Evolutionary conservation across 225 moss, liverwort and hornwort genomes (phyloP), one percentile per base, ranked within the genome.

Genomic region (Asterella californica): DNA sequence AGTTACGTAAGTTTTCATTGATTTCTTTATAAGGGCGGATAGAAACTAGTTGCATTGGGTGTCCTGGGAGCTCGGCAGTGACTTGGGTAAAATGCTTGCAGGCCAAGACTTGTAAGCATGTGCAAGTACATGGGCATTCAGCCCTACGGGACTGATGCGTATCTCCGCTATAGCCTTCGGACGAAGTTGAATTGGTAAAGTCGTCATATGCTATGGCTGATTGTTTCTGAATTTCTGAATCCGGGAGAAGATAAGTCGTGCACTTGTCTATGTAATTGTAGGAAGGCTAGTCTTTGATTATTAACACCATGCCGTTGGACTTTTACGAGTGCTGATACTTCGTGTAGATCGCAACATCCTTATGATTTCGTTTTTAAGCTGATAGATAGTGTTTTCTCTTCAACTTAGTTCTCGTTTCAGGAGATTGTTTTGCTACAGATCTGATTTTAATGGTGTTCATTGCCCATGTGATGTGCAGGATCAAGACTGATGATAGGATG

Each of bases 91-190:
- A 14, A 77, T 74, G 49, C 73, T 63, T 83, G 87, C 90, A 96
- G 99, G 78, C 91, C 99, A 76, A 90, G 99, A 82, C 90, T 99
- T 38, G 90, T 99, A 78, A 99, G 99, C 79, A 99, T 99, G 95
- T 99, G 99, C 91, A 99, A 99, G 88, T 91, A 93, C 49, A 99
- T 99, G 99, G 93, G 91, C 48, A 99, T 99, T 79, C 99, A 99
- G 79, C 99, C 99, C 38, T 99, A 99, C 79, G 99, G 99, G 80
- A 99, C 99, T 45, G 99, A 99, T 91, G 95, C 99, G 67, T 99
- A 99, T 85, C 92, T 99, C 69, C 95, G 99, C 74, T 99, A 93
- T 88, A 99, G 99, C 76, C 93, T 99, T 76, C 99, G 99, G 29
- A 99, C 90, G 36, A 95, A 99, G 81, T 77, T 99, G 86, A 81